Base-by-base conservation (phyloP, 306 rosid species). In the Astragalus glycyphyllos region DNA sequence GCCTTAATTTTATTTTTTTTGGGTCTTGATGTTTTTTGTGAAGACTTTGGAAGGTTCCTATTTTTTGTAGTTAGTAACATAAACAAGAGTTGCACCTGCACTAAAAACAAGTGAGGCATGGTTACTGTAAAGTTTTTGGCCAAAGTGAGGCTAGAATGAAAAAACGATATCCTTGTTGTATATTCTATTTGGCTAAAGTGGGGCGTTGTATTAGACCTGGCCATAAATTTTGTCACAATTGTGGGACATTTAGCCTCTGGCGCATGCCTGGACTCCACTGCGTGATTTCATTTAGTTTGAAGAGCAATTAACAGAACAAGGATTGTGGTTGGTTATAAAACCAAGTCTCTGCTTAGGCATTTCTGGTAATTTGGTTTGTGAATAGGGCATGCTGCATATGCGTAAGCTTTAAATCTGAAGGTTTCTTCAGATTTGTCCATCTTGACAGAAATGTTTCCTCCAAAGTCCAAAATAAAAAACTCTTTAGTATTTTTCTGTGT, bases 241-340 rank as follows among this genome's bases (percentile, higher is more conserved):
- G 40, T 53, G 14, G 58, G 40, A 37, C 4, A 7, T 41, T 48
- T 73, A 55, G 34, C 45, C 34, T 48, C 5, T 17, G 31, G 13
- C 31, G 7, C 14, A 64, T 41, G 26, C 47, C 12, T 49, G 56
- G 8, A 40, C 34, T 4, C 11, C 42, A 8, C 20, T 12, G 7
- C 69, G 23, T 12, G 31, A 47, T 58, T 11, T 29, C 45, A 12
- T 58, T 31, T 9, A 29, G 41, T 79, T 63, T 77, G 61, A 44
- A 45, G 35, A 45, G 17, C 32, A 51, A 23, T 23, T 44, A 14
- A 54, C 47, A 37, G 9, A 54, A 66, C 16, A 60, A 68, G 47
- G 69, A 59, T 20, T 51, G 12, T 55, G 53, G 59, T 79, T 79
- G 65, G 23, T 41, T 66, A 12, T 48, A 49, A 73, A 72, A 72